Evolutionary conservation across 805 yeast species (phyloP).

Genomic region (Pichia sporocuriosa): DNA sequence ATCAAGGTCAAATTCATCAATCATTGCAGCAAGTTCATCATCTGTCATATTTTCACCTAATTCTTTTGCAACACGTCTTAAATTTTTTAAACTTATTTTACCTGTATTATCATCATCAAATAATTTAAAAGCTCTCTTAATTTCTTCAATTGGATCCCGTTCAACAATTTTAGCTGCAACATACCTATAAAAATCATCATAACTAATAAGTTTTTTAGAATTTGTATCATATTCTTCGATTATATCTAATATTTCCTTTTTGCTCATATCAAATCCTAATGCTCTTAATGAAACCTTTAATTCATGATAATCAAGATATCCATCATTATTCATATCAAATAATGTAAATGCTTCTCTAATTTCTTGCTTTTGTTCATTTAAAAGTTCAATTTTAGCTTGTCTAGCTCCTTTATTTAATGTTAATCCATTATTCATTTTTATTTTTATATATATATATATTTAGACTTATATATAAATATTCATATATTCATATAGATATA

Average conservation of each 20-base stretch:
- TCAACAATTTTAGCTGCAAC: conserved; percentile 78
- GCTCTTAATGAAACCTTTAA: conserved; percentile 91
- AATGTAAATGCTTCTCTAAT: conserved; percentile 85
- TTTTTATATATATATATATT: neutral
- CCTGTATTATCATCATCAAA: conserved; percentile 90
- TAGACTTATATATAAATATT: too few relatives aligned
- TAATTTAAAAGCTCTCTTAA: conserved; percentile 78
- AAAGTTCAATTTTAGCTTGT: conserved; percentile 54
- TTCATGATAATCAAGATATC: conserved; percentile 86
- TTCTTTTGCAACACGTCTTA: conserved; percentile 86
- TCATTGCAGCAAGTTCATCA: conserved; percentile 93
- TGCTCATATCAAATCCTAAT: conserved; percentile 77
- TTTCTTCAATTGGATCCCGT: conserved; percentile 90
- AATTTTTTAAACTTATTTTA: conserved; percentile 70
- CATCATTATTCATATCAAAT: conserved; percentile 91
- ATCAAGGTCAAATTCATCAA: conserved; percentile 92
- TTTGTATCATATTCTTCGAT: conserved; percentile 79
- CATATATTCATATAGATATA: too few relatives aligned
- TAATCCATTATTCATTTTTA: too few relatives aligned
- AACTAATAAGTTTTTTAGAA: conserved; percentile 62
- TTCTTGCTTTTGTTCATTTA: conserved; percentile 86
- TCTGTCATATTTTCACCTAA: conserved; percentile 88
- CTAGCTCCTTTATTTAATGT: conserved; percentile 21
- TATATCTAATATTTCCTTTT: conserved; percentile 66
- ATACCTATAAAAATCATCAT: conserved; percentile 73